Conservation (phyloP, 2,329 filamentous ascomycete species). For the Capronia coronata region DNA sequence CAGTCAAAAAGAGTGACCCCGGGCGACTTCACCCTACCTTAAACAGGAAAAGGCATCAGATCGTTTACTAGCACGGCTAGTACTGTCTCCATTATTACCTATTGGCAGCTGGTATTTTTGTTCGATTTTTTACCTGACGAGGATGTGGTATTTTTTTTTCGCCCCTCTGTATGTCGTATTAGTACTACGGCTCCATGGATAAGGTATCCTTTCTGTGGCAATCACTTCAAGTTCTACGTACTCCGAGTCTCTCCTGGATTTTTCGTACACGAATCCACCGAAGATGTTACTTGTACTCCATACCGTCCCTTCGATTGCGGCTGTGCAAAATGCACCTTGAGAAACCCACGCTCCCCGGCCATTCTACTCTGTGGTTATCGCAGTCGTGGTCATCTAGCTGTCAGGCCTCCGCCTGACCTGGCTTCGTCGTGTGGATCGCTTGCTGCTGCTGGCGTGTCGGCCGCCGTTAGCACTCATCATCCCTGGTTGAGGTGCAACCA, state of each 20-base stretch:
- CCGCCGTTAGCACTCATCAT: neutral
- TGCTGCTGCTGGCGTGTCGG: neutral
- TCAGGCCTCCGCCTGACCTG: conserved; percentile 7
- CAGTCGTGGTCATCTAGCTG: conserved; percentile 12
- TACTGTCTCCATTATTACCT: too few relatives aligned
- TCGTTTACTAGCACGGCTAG: too few relatives aligned
- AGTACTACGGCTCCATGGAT: neutral
- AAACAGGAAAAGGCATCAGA: neutral
- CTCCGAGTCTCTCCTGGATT: neutral
- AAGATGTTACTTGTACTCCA: neutral
- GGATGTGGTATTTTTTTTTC: neutral
- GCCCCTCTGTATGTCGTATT: neutral
- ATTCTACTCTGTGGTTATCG: too few relatives aligned
- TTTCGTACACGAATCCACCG: neutral
- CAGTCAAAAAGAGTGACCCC: neutral
- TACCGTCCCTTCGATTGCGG: conserved; percentile 8
- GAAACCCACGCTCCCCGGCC: conserved; percentile 2
- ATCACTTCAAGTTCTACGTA: too few relatives aligned
- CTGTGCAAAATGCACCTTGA: conserved; percentile 15
- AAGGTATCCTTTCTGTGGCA: neutral
- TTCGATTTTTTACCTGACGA: too few relatives aligned
- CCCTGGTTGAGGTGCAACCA: neutral
- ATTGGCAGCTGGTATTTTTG: too few relatives aligned
- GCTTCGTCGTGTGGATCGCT: neutral
- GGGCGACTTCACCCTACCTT: neutral